Evolutionary conservation across 2,329 filamentous ascomycete species (phyloP), one percentile per base, ranked within the genome.

Genomic region (Colletotrichum godetiae): DNA sequence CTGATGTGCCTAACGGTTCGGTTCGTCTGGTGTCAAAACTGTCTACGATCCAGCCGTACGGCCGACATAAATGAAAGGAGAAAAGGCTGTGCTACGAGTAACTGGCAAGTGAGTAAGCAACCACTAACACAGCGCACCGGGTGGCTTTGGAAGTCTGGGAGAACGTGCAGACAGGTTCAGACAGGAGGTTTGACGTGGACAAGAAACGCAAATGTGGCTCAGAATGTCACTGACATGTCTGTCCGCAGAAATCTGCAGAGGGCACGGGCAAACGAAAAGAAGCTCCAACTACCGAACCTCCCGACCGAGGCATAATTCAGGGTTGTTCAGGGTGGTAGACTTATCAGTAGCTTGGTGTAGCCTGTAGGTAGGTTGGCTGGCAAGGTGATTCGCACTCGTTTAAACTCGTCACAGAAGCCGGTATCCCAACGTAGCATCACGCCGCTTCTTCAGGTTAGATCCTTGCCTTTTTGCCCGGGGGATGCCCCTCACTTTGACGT

Each of bases 1-100:
- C n/a, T 27, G 3, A 19, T 42, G 15, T 42, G 37, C 13, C 15
- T 42, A 42, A 19, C 6, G 15, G 6, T 24, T 49, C 24, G 61
- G 56, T 71, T 71, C 71, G 56, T 71, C 71, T 73, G 60, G 67
- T 66, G 60, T 71, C 42, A 53, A 29, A 27, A 15, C n/a, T 15
- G 52, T 55, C 31, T 29, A 7, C 22, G 31, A 53, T 19, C 52
- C 52, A 24, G 52, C 52, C 19, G 27, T 37, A 19, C 37, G n/a
- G 35, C 27, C 46, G 35, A 49, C 12, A 42, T 66, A 61, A 60
- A 35, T 64, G 66, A 49, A 60, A 60, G 27, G 53, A 56, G 42
- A 55, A 27, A 69, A 52, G 33, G 11, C 12, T 37, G 42, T 42
- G 6, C 37, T 42, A 42, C 37, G 11, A 42, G 37, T 19, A 8